phyloP scores from a whole-genome alignment of 345 rosid genomes.

The Clausena lansium region DNA sequence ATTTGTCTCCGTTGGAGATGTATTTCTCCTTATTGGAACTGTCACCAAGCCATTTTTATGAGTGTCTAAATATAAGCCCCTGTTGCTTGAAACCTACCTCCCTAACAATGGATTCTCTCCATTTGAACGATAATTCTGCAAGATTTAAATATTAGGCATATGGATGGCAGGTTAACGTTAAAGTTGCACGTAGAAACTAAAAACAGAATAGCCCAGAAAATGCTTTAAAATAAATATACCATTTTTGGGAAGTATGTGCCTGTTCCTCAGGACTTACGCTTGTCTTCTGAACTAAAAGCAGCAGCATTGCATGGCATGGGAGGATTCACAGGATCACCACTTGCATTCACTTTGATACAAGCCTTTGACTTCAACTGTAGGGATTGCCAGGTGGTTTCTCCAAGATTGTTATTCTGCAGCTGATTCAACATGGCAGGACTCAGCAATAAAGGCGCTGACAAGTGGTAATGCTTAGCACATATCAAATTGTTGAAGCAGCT shows the following conservation, averaged over 20 bases:
- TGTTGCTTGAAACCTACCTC: constrained; percentile 10
- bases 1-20: constrained; percentile 6
- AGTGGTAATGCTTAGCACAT: constrained; percentile 13
- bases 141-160: neutral
- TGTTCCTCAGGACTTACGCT: constrained; percentile 21
- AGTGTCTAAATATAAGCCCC: constrained; percentile 3
- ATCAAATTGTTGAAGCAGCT: constrained; percentile 18
- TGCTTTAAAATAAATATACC: constrained; percentile 17
- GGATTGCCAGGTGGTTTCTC: constrained; percentile 18
- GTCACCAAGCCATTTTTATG: constrained; percentile 14
- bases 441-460: neutral
- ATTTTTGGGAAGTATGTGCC: constrained; percentile 33
- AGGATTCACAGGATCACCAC: constrained; percentile 11
- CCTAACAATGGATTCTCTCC: constrained; percentile 7
- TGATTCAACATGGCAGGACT: constrained; percentile 12
- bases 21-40: neutral
- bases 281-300: constrained; percentile 14
- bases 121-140: constrained; percentile 20
- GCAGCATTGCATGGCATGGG: neutral
- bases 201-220: neutral
- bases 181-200: neutral
- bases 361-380: constrained; percentile 10
- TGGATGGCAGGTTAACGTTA: neutral
- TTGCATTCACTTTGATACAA: constrained; percentile 12
- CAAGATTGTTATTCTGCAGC: constrained; percentile 1